These are phyloP conservation scores for Cercophora scortea DNA, from an alignment of 495 filamentous ascomycete genomes.

Conservation along the genomic window DNA sequence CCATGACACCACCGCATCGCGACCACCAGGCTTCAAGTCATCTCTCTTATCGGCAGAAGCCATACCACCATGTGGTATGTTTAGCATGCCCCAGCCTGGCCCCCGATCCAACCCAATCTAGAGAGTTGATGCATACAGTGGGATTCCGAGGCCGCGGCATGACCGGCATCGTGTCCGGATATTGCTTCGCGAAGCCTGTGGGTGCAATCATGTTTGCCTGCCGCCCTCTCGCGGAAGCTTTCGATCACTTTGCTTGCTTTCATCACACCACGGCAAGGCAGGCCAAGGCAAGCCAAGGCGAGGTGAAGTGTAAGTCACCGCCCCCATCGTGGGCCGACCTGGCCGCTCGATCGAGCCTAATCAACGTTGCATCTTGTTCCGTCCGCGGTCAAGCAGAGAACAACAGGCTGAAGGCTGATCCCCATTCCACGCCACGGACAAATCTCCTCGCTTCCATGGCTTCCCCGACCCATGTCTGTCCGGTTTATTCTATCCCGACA, in stretches of 20 bases:
- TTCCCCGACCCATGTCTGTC: neutral
- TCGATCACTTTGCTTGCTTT: slow-evolving; percentile 8
- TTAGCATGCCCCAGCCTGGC: neutral
- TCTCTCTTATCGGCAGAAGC: neutral
- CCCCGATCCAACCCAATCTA: slow-evolving; percentile 5
- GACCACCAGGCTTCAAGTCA: neutral
- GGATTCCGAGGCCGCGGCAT: slow-evolving; percentile 1
- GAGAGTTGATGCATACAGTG: no score
- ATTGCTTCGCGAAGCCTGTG: slow-evolving; percentile 4
- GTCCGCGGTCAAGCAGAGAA: neutral
- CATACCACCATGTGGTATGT: neutral
- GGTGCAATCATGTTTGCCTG: slow-evolving; percentile 1
- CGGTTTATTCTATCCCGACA: slow-evolving; percentile 7
- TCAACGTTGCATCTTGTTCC: slow-evolving; percentile 8
- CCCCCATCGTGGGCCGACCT: slow-evolving; percentile 13
- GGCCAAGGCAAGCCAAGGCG: slow-evolving; percentile 13
- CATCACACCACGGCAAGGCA: slow-evolving; percentile 13
- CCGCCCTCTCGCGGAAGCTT: slow-evolving; percentile 4
- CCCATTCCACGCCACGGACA: neutral
- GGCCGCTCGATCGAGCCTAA: slow-evolving; percentile 8
- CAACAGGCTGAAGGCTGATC: slow-evolving; percentile 6
- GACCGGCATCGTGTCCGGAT: slow-evolving; percentile 14
- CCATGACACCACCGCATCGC: neutral
- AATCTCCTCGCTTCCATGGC: neutral
- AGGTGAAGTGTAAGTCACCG: slow-evolving; percentile 22